phyloP scores from a whole-genome alignment of 768 basidiomycete species.

The Lanmaoa rubissima region DNA sequence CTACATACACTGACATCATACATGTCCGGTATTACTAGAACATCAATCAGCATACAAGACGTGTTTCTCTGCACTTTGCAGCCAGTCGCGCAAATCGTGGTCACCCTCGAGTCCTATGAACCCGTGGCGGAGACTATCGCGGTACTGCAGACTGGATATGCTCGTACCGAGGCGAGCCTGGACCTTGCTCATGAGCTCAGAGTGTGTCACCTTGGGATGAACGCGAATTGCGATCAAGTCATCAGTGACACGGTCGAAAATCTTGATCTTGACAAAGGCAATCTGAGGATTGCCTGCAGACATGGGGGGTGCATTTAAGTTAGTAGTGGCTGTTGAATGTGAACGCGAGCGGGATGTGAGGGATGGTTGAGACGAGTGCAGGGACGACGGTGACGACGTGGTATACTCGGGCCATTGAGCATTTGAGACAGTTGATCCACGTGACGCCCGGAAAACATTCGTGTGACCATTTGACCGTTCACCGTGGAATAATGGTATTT shows the following conservation, averaged over 20 bases:
- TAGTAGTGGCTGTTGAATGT: constrained; percentile 49
- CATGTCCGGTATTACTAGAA: constrained; percentile 6
- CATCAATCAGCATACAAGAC: constrained; percentile 74
- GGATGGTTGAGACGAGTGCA: constrained; percentile 53
- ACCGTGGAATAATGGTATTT: constrained; percentile 31
- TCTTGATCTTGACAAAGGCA: constrained; percentile 97
- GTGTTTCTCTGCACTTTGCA: constrained; percentile 78
- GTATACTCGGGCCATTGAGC: constrained; percentile 28
- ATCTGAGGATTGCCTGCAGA: constrained; percentile 76
- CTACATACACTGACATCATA: neutral
- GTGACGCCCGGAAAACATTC: constrained; percentile 28
- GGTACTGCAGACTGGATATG: constrained; percentile 67
- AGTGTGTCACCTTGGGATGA: constrained; percentile 84
- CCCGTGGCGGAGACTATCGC: constrained; percentile 64
- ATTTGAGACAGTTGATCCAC: constrained; percentile 28
- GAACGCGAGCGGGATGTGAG: constrained; percentile 55
- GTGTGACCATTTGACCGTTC: constrained; percentile 32
- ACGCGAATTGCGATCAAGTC: constrained; percentile 97
- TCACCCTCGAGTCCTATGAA: constrained; percentile 65
- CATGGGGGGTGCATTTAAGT: constrained; percentile 65
- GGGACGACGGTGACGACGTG: constrained; percentile 46
- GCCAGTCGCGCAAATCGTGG: constrained; percentile 65
- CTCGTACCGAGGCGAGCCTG: constrained; percentile 80
- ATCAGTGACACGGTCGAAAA: constrained; percentile 90
- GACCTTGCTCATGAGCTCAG: constrained; percentile 89